A percentile compares a stretch with the other conserved stretches of the same genome.
Conservation (phyloP, 129 eudicot species). For the Flaveria bidentis region DNA sequence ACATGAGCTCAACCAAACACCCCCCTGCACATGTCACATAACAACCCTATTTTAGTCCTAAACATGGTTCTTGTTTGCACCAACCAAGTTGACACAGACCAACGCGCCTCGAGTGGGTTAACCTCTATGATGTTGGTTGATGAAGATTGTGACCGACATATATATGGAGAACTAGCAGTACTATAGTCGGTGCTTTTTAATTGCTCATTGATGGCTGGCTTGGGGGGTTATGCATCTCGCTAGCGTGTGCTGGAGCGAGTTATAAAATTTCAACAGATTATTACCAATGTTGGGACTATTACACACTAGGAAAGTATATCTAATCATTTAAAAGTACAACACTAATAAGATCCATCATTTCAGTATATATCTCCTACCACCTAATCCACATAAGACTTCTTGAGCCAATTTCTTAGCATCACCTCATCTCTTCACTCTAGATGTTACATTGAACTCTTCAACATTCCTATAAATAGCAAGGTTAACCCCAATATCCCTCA, state of each 20-base stretch:
- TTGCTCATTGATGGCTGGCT: too few relatives aligned
- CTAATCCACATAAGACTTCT: not conserved
- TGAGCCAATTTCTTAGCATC: not conserved
- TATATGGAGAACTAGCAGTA: too few relatives aligned
- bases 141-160: too few relatives aligned
- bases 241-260: not conserved
- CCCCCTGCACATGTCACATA: not conserved
- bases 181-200: too few relatives aligned
- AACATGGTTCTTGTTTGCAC: not conserved
- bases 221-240: not conserved
- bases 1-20: not conserved
- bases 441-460: not conserved
- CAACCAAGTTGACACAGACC: not conserved
- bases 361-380: not conserved
- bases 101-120: not conserved
- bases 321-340: not conserved
- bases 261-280: not conserved
- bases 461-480: too few relatives aligned
- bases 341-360: not conserved
- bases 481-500: too few relatives aligned
- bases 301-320: not conserved
- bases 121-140: too few relatives aligned
- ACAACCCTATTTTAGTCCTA: too few relatives aligned
- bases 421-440: not conserved
- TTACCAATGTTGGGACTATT: not conserved